These are phyloP conservation scores for Xylariaceae sp. DNA, from an alignment of 2,329 filamentous ascomycete species.

Conservation along the genomic window DNA sequence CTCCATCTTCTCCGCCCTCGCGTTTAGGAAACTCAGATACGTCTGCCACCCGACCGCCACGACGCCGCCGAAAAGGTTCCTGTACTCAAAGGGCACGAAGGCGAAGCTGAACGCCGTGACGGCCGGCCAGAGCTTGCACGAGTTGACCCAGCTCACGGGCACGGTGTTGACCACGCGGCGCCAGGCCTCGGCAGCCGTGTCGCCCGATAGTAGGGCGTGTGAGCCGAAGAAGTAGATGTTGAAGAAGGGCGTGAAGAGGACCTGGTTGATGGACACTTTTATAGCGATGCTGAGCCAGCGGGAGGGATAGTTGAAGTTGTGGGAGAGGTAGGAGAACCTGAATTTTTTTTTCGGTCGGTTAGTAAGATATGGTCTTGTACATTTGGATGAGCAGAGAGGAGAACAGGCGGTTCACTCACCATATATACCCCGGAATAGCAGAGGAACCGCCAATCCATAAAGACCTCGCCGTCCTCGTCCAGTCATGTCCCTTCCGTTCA, in stretches of 20 bases:
- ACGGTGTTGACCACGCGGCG: conserved; percentile 71
- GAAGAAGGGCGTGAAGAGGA: conserved; percentile 75
- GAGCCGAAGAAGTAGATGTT: conserved; percentile 78
- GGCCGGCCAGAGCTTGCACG: conserved; percentile 80
- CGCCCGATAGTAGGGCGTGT: conserved; percentile 70
- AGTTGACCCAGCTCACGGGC: conserved; percentile 70
- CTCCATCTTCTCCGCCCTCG: conserved; percentile 59
- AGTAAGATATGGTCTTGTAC: no score
- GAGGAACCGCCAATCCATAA: conserved; percentile 67
- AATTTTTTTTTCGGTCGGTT: conserved; percentile 1
- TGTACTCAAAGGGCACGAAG: conserved; percentile 73
- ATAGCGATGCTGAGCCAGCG: conserved; percentile 63
- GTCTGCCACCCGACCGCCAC: conserved; percentile 90
- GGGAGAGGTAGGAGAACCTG: conserved; percentile 74
- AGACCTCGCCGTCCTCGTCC: conserved; percentile 62
- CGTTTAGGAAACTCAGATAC: conserved; percentile 77
- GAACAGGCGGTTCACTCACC: conserved; percentile 50
- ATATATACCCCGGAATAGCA: conserved; percentile 74
- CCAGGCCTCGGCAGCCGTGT: conserved; percentile 56
- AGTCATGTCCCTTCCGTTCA: conserved; percentile 50
- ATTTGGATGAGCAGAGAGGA: neutral
- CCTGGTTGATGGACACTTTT: conserved; percentile 78
- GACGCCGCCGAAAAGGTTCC: conserved; percentile 72
- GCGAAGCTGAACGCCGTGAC: conserved; percentile 83
- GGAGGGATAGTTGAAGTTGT: conserved; percentile 78